Evolutionary conservation across 164 flowering plant species (phyloP).

Genomic region (Malania oleifera): DNA sequence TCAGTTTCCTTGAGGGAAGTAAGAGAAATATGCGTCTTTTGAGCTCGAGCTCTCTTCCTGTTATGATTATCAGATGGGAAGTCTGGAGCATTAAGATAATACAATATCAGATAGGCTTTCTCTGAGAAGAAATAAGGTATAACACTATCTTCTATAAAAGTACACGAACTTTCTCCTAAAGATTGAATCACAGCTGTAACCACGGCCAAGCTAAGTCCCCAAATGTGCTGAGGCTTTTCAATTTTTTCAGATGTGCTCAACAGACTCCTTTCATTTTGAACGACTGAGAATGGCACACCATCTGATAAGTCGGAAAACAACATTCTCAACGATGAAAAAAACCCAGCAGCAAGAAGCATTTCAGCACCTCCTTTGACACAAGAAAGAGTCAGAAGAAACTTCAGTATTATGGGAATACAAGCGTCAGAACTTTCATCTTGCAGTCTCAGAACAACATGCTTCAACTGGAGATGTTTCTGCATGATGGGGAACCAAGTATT

Average conservation of each 20-base stretch:
- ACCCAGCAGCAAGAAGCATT: constrained; percentile 59
- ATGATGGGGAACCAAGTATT: constrained; percentile 79
- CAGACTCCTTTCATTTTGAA: constrained; percentile 20
- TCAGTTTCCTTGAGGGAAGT: constrained; percentile 64
- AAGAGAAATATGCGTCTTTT: constrained; percentile 49
- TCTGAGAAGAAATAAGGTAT: constrained; percentile 63
- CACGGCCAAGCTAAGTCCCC: constrained; percentile 84
- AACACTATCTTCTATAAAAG: constrained; percentile 47
- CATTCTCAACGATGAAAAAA: constrained; percentile 51
- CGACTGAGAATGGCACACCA: constrained; percentile 21
- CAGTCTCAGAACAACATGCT: constrained; percentile 48
- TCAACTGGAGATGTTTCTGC: constrained; percentile 58
- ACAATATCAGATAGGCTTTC: constrained; percentile 51
- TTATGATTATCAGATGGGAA: constrained; percentile 61
- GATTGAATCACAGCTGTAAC: constrained; percentile 69
- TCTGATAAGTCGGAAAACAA: constrained; percentile 42
- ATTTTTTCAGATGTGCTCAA: constrained; percentile 21
- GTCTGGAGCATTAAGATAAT: constrained; percentile 64
- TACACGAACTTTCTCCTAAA: constrained; percentile 49
- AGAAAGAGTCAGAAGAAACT: constrained; percentile 76
- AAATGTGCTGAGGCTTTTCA: constrained; percentile 50
- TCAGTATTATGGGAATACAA: constrained; percentile 48
- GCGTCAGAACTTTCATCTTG: constrained; percentile 39
- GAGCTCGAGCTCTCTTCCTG: constrained; percentile 71
- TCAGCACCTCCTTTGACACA: constrained; percentile 70